Evolutionary conservation across 306 rosid species (phyloP), one percentile per base, ranked within the genome.

Genomic region (Ziziphus jujuba): DNA sequence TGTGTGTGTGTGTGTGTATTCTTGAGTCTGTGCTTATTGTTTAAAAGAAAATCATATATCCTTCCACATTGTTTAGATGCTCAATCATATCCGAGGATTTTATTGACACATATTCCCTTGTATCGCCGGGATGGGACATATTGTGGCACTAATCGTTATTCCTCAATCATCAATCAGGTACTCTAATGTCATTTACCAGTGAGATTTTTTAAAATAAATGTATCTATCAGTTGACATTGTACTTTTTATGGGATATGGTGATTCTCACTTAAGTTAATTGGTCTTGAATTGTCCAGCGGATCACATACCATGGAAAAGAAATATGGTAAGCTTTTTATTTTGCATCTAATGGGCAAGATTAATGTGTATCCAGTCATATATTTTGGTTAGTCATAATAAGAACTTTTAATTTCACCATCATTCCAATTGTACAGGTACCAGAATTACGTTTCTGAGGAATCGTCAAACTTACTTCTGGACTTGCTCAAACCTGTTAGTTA

Each of bases 41-140:
- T 38, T 47, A 60, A 56, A 63, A 31, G 34, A 69, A 40, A 73
- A 63, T 63, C 62, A 65, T 61, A 23, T 50, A 7, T 61, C 73
- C 7, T 57, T 80, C 49, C 51, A 54, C 47, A 60, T 65, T 52
- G 67, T 69, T 63, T 79, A 87, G 97, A 64, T 77, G 74, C 47
- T 73, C 74, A 73, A 52, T 59, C 64, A 34, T 74, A 66, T 75
- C 88, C 87, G 24, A 88, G 87, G 89, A 91, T 91, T 63, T 75
- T 91, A 59, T 72, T 91, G 79, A 81, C 89, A 23, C 97, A 91
- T 72, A 88, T 88, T 78, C 97, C 96, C 48, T 76, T 88, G 77
- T 84, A 82, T 72, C 87, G 93, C 64, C 81, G 1, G 22, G 91
- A 91, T 72, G 44, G 67, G 63, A 88, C 85, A 11, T 45, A 66